These are phyloP conservation scores for Chrysoporthe deuterocubensis DNA, from an alignment of 2,329 filamentous ascomycete genomes.

Conservation along the genomic window DNA sequence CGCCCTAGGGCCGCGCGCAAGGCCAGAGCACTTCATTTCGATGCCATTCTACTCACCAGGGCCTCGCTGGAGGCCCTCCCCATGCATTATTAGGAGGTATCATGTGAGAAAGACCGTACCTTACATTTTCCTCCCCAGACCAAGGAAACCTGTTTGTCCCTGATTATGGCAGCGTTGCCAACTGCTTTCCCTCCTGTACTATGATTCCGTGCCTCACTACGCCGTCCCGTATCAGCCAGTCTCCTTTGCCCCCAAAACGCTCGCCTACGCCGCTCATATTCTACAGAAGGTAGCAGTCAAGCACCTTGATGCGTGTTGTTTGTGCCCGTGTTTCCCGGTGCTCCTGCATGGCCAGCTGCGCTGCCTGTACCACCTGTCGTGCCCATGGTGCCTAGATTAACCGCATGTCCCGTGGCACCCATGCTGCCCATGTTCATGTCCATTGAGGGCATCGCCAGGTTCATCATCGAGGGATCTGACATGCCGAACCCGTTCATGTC, in stretches of 20 bases:
- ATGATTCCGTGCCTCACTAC: not conserved
- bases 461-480: constrained; percentile 26
- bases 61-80: not conserved
- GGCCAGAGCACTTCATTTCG: constrained; percentile 5
- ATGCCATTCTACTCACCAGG: constrained; percentile 13
- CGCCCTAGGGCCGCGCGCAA: constrained; percentile 3
- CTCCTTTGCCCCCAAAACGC: not conserved
- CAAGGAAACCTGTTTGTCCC: not conserved
- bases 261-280: not conserved
- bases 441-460: constrained; percentile 27
- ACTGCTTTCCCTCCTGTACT: not conserved
- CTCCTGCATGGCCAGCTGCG: constrained; percentile 8
- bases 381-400: constrained; percentile 9
- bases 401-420: constrained; percentile 12
- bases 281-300: not conserved
- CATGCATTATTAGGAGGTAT: constrained; percentile 5
- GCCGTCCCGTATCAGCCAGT: not conserved
- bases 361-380: constrained; percentile 4
- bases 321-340: constrained; percentile 8
- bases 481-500: constrained; percentile 29
- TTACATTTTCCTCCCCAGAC: constrained; percentile 18
- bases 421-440: constrained; percentile 21
- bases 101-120: constrained; percentile 10
- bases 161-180: constrained; percentile 5
- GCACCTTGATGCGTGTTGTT: not conserved